A percentile compares a stretch with the other conserved stretches of the same genome.
phyloP scores from a whole-genome alignment of 2,329 filamentous ascomycete genomes.

The Aciculosporium take region DNA sequence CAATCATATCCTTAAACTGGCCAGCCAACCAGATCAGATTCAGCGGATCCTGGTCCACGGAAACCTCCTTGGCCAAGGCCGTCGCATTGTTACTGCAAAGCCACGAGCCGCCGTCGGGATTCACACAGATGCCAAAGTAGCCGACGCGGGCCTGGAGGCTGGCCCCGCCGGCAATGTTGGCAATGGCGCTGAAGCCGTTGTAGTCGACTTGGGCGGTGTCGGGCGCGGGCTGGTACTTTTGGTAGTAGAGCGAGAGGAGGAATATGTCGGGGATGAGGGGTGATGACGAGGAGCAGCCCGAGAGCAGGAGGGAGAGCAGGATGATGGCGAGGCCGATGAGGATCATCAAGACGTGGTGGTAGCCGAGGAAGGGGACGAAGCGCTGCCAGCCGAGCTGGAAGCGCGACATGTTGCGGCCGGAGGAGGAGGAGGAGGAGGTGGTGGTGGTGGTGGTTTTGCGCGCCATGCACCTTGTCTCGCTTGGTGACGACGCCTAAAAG shows the following conservation, averaged over 20 bases:
- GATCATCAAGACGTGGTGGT: conserved; percentile 90
- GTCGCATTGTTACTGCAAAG: conserved; percentile 97
- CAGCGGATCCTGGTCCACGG: conserved; percentile 82
- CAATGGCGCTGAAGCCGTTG: conserved; percentile 68
- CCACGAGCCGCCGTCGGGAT: conserved; percentile 78
- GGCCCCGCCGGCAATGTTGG: conserved; percentile 77
- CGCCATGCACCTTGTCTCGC: conserved; percentile 7
- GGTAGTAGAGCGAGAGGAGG: conserved; percentile 94
- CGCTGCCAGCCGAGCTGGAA: conserved; percentile 42
- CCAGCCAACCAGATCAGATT: conserved; percentile 95
- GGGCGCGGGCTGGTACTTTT: conserved; percentile 68
- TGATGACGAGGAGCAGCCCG: conserved; percentile 92
- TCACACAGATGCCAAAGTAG: conserved; percentile 96
- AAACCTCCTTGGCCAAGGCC: conserved; percentile 75
- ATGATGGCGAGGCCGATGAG: conserved; percentile 89
- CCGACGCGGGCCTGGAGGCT: conserved; percentile 82
- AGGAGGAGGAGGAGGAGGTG: conserved; percentile 10
- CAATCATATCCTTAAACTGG: conserved; percentile 96
- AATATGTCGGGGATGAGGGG: conserved; percentile 92
- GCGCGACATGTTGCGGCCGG: conserved; percentile 17
- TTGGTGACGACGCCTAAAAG: too few relatives aligned
- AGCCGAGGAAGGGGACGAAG: conserved; percentile 55
- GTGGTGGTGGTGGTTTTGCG: conserved; percentile 12
- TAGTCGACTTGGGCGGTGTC: conserved; percentile 84
- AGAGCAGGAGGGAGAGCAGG: conserved; percentile 77